Evolutionary conservation across 2,329 filamentous ascomycete genomes (phyloP).

Genomic region (Aspergillus carbonarius): DNA sequence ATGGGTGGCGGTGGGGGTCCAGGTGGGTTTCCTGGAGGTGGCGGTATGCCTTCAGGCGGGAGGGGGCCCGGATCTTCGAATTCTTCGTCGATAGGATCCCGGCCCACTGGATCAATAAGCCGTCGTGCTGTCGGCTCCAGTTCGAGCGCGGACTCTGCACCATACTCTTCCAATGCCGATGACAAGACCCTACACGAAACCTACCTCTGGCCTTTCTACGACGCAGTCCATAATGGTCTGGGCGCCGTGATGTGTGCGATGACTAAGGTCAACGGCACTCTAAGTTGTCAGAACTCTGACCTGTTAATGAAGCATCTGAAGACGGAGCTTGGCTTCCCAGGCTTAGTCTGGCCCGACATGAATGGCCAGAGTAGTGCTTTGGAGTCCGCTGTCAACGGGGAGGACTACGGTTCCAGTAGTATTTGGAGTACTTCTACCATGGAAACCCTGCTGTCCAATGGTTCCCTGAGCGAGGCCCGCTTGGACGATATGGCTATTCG

Average conservation of each 20-base stretch:
- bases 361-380: constrained; percentile 8
- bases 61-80: not conserved
- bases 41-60: not conserved
- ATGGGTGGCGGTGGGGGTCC: not conserved
- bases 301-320: constrained; percentile 13
- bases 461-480: constrained; percentile 39
- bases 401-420: constrained; percentile 9
- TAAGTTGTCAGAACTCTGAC: constrained; percentile 12
- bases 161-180: constrained; percentile 15
- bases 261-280: constrained; percentile 11
- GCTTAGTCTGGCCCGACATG: constrained; percentile 15
- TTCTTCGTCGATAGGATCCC: not conserved
- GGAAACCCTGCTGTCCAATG: constrained; percentile 29
- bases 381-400: constrained; percentile 1
- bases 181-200: constrained; percentile 15
- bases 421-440: constrained; percentile 9
- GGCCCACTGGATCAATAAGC: not conserved
- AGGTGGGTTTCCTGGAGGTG: not conserved
- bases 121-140: not conserved
- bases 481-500: constrained; percentile 50
- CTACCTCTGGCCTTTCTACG: constrained; percentile 18
- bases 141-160: not conserved
- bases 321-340: constrained; percentile 15
- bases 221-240: constrained; percentile 12
- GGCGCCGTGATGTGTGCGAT: constrained; percentile 19